Percentiles rank a stretch among this genome's conserved stretches.
Conservation (phyloP, 2,329 filamentous ascomycete species). For the Fusarium pseudonygamai region DNA sequence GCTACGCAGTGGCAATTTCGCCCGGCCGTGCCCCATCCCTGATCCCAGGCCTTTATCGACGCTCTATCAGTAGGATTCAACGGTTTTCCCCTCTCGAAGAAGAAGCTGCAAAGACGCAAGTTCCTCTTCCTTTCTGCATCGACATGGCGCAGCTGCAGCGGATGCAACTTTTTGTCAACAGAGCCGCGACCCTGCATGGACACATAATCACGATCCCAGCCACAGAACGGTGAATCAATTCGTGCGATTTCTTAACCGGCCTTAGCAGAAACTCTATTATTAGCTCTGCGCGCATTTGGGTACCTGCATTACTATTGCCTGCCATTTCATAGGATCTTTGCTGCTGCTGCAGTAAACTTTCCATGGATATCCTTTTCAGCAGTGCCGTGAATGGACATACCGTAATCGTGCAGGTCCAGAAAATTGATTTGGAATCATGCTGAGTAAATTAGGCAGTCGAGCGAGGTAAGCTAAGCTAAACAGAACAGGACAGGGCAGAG, state of each 20-base stretch:
- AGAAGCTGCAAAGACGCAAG: constrained; percentile 1
- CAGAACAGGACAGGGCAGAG: not conserved
- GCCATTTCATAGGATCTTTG: not conserved
- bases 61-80: not conserved
- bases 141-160: constrained; percentile 4
- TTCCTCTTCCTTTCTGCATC: not conserved
- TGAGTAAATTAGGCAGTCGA: not conserved
- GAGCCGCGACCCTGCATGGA: constrained; percentile 16
- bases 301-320: constrained; percentile 19
- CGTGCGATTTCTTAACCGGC: constrained; percentile 1
- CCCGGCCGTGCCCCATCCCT: not conserved
- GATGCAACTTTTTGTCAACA: not conserved
- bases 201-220: not conserved
- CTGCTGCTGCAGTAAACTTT: not conserved
- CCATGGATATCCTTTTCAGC: not conserved
- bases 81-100: not conserved
- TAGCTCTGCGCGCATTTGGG: constrained; percentile 8
- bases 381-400: not conserved
- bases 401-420: not conserved
- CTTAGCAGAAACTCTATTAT: constrained; percentile 14
- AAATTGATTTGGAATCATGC: constrained; percentile 24
- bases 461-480: not conserved
- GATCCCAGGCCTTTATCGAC: not conserved
- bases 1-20: not conserved
- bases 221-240: constrained; percentile 1